A percentile compares a stretch with the other conserved stretches of the same genome.
phyloP scores from a whole-genome alignment of 2,329 filamentous ascomycete species.

The Thielaviopsis musarum region DNA sequence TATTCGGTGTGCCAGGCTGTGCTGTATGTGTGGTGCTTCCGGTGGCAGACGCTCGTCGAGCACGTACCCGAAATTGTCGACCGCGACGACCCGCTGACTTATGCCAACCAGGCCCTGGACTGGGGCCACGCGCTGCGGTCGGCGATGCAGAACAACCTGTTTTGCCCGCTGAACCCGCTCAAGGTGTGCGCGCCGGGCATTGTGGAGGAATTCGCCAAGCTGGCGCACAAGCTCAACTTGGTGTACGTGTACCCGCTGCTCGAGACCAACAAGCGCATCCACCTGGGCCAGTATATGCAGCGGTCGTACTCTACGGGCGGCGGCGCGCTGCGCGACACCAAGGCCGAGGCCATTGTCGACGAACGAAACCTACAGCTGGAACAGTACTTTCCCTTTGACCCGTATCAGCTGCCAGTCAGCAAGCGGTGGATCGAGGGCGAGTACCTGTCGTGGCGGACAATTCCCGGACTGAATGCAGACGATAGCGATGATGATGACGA shows the following conservation, averaged over 20 bases:
- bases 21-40: conserved; percentile 93
- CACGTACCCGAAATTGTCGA: conserved; percentile 43
- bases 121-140: conserved; percentile 66
- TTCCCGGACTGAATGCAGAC: conserved; percentile 50
- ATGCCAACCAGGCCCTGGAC: conserved; percentile 52
- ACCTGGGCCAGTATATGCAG: conserved; percentile 53
- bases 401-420: conserved; percentile 77
- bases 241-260: conserved; percentile 80
- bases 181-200: conserved; percentile 88
- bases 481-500: conserved; percentile 35
- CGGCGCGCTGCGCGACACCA: conserved; percentile 17
- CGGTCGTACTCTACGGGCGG: conserved; percentile 36
- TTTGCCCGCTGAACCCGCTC: conserved; percentile 80
- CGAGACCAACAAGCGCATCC: conserved; percentile 81
- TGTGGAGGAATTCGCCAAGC: conserved; percentile 77
- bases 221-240: conserved; percentile 71
- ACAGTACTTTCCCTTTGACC: conserved; percentile 93
- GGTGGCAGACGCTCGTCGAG: conserved; percentile 77
- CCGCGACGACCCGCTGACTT: conserved; percentile 42
- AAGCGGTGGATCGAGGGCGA: conserved; percentile 75
- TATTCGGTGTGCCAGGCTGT: conserved; percentile 80
- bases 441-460: conserved; percentile 64
- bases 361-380: conserved; percentile 76
- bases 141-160: conserved; percentile 59
- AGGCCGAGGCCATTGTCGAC: conserved; percentile 22